Evolutionary conservation across 805 yeast species (phyloP), one percentile per base, ranked within the genome.

Genomic region (Metschnikowia matae): DNA sequence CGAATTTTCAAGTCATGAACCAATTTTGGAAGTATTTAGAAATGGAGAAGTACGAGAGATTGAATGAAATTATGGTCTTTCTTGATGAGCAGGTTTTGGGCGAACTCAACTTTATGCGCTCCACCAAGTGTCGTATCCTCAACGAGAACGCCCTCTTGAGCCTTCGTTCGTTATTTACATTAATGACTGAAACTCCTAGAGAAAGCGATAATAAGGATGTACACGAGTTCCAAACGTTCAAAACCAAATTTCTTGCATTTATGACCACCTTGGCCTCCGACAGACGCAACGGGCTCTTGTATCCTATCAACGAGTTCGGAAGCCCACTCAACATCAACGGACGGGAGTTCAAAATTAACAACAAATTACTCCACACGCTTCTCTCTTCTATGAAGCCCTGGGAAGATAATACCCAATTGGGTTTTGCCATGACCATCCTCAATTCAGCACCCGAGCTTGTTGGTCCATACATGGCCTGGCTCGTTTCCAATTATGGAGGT

Each of bases 301-400:
- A 67, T 49, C 67, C 69, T 0, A 74, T 75, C 52, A 81, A 80
- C 44, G 79, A 75, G 33, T 62, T 77, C 6, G 85, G 84, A 43
- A 81, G 70, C 1, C 54, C 71, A 0, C 62, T 83, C 1, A 61
- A 64, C 0, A 69, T 82, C 13, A 82, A 82, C 55, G 77, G 75
- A 44, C 77, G 70, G 50, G 66, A 70, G 3, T 86, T 83, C 67
- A 80, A 71, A 53, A 71, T 86, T 32, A 79, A 85, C 60, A 90
- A 92, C 65, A 84, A 83, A 61, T 69, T 85, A 29, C 66, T 89
- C 3, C 83, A 81, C 58, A 77, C 83, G 2, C 66, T 88, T 4
- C 62, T 90, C 20, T 81, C 82, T 6, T 70, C 75, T 31, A 71
- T 91, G 59, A 88, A 86, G 58, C 96, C 97, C 0, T 84, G 95